Conservation (phyloP, 1,284 basidiomycete species). For the Trametes versicolor region DNA sequence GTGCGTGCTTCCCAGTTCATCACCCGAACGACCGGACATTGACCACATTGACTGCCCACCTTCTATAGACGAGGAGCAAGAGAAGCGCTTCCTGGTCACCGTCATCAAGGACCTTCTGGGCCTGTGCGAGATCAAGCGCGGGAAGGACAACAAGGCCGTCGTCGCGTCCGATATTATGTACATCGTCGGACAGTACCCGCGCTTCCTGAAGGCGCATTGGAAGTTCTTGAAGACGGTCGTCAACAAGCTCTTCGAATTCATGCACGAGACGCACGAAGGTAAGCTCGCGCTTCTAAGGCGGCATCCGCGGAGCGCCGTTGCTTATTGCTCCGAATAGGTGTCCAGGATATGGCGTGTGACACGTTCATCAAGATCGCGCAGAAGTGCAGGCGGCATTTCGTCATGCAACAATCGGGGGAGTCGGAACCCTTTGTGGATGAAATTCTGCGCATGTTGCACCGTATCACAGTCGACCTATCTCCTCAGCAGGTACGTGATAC, state of each 20-base stretch:
- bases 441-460: slow-evolving; percentile 91
- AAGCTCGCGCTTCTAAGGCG: slow-evolving; percentile 32
- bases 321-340: slow-evolving; percentile 61
- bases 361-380: slow-evolving; percentile 99
- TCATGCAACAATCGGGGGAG: slow-evolving; percentile 98
- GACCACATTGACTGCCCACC: slow-evolving; percentile 15
- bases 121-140: slow-evolving; percentile 97
- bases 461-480: slow-evolving; percentile 95
- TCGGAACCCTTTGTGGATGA: slow-evolving; percentile 99
- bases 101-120: slow-evolving; percentile 99
- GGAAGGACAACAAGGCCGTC: slow-evolving; percentile 99
- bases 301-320: background rate
- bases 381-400: slow-evolving; percentile 98
- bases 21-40: slow-evolving; percentile 22
- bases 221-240: slow-evolving; percentile 99
- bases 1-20: slow-evolving; percentile 58
- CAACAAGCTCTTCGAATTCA: slow-evolving; percentile 99
- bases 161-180: slow-evolving; percentile 99
- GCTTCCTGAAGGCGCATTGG: slow-evolving; percentile 99
- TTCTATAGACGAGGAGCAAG: slow-evolving; percentile 90
- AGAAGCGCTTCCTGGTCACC: slow-evolving; percentile 98
- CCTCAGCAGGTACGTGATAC: slow-evolving; percentile 81
- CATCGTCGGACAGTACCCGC: slow-evolving; percentile 99
- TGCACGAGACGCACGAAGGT: slow-evolving; percentile 99
- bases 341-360: slow-evolving; percentile 99